phyloP scores from a whole-genome alignment of 176 grass and related monocot species.

The Oryza meyeriana region DNA sequence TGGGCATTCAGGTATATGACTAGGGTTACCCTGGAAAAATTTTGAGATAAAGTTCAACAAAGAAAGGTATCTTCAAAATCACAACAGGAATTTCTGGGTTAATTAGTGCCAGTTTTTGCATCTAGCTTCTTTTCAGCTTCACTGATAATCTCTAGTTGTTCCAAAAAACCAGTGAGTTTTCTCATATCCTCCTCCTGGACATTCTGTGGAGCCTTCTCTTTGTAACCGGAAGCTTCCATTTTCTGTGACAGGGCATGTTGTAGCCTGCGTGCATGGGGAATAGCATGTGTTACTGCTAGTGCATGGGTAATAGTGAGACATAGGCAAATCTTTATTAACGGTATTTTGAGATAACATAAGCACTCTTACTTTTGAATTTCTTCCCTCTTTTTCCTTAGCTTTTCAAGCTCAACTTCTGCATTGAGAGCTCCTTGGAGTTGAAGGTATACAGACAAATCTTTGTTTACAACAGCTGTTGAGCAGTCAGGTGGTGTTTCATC shows the following conservation, averaged over 20 bases:
- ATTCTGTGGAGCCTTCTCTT: constrained; percentile 57
- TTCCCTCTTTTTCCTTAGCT: constrained; percentile 64
- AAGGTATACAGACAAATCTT: constrained; percentile 74
- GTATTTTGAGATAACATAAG: neutral
- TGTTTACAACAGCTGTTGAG: constrained; percentile 71
- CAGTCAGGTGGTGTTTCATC: constrained; percentile 53
- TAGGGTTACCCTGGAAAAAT: neutral
- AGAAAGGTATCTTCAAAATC: neutral
- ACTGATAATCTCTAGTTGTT: constrained; percentile 60
- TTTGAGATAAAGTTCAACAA: neutral
- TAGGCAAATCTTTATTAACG: neutral
- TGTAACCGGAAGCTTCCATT: constrained; percentile 46
- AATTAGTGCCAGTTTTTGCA: neutral
- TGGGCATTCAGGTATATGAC: neutral
- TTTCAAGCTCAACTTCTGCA: constrained; percentile 59
- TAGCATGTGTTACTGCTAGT: neutral
- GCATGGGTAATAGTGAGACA: neutral
- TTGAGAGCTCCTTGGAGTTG: constrained; percentile 77
- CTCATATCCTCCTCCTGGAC: constrained; percentile 61
- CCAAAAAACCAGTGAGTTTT: constrained; percentile 51
- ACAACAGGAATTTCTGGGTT: neutral
- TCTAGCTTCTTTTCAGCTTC: constrained; percentile 67
- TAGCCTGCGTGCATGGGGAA: constrained; percentile 38
- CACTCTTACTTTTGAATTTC: constrained; percentile 55
- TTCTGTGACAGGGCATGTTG: constrained; percentile 45